phyloP scores from a whole-genome alignment of 148 eudicot genomes.

The Dianthus caryophyllus region DNA sequence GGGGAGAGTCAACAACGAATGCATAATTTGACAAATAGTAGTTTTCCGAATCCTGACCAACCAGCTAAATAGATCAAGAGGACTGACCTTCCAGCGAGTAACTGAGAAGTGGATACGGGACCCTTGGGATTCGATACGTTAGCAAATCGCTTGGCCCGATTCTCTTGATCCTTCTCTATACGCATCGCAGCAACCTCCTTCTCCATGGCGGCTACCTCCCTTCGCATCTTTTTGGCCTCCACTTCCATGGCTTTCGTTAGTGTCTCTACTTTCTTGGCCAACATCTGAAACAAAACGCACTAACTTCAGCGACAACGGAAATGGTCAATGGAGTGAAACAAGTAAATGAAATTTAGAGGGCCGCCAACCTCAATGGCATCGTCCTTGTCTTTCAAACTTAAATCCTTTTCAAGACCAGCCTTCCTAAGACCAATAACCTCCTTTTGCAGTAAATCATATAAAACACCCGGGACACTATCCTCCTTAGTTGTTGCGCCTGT shows the following conservation, averaged over 20 bases:
- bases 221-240: conserved; percentile 99
- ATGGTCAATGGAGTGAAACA: conserved; percentile 6
- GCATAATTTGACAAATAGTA: background rate
- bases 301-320: conserved; percentile 4
- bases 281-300: conserved; percentile 50
- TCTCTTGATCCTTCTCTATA: conserved; percentile 90
- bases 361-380: conserved; percentile 84
- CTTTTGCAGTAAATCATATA: conserved; percentile 89
- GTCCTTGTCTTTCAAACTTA: conserved; percentile 96
- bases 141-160: conserved; percentile 63
- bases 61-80: background rate
- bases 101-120: conserved; percentile 66
- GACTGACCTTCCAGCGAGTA: conserved; percentile 78
- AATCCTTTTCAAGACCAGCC: conserved; percentile 91
- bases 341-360: conserved; percentile 2
- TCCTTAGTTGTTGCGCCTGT: conserved; percentile 49
- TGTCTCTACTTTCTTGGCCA: conserved; percentile 95
- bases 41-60: conserved; percentile 1
- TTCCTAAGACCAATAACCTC: conserved; percentile 87
- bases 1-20: too few relatives aligned
- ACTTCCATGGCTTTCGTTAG: conserved; percentile 97
- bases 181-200: conserved; percentile 98
- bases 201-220: conserved; percentile 99
- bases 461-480: conserved; percentile 72
- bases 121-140: conserved; percentile 61